phyloP scores from a whole-genome alignment of 768 basidiomycete genomes.

The Tephrocybe sp. region DNA sequence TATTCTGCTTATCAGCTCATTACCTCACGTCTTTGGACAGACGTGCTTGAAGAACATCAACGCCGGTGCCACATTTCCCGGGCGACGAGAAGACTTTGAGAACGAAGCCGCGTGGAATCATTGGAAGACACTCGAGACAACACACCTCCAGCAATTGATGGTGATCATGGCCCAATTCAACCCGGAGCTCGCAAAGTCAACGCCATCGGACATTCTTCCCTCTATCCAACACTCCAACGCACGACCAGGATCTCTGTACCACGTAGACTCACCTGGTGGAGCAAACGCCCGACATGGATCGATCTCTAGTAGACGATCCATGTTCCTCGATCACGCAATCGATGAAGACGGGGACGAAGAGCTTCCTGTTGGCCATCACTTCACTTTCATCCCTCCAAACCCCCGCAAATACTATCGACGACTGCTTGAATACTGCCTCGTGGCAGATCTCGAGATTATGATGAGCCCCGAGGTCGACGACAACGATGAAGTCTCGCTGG shows the following conservation, averaged over 20 bases:
- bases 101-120: constrained; percentile 80
- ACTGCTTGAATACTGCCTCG: constrained; percentile 79
- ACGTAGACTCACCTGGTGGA: constrained; percentile 33
- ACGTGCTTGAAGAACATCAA: constrained; percentile 92
- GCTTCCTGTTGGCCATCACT: constrained; percentile 69
- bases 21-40: constrained; percentile 34
- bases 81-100: constrained; percentile 83
- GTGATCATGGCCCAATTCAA: constrained; percentile 83
- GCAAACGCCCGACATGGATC: constrained; percentile 55
- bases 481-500: constrained; percentile 92
- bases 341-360: constrained; percentile 65
- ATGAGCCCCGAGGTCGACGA: constrained; percentile 88
- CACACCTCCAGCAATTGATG: constrained; percentile 86
- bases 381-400: constrained; percentile 90
- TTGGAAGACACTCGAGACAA: constrained; percentile 81
- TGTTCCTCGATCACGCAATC: constrained; percentile 38
- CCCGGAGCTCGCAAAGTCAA: constrained; percentile 82
- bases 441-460: constrained; percentile 87
- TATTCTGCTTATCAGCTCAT: constrained; percentile 8
- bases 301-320: constrained; percentile 67
- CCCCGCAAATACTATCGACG: constrained; percentile 84
- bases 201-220: constrained; percentile 53
- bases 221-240: constrained; percentile 45
- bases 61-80: constrained; percentile 80
- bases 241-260: constrained; percentile 62